Evolutionary conservation across 2,329 filamentous ascomycete species (phyloP), one percentile per base, ranked within the genome.

Genomic region (Colletotrichum caudatum): DNA sequence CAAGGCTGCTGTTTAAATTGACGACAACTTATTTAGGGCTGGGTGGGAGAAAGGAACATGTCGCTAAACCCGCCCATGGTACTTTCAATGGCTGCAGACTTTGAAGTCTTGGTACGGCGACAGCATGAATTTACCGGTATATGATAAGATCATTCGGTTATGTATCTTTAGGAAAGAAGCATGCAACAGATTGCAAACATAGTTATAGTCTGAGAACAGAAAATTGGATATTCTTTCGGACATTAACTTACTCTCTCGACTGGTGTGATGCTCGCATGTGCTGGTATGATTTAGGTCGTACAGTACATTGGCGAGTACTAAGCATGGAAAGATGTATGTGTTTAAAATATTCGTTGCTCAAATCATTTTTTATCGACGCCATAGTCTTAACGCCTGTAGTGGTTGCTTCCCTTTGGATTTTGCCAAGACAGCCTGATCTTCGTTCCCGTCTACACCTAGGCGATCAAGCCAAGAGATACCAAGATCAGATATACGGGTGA

Each of bases 1-100:
- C 46, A 62, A 58, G 23, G 20, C 51, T 20, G 51, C 66, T 12
- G 41, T 16, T 20, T 46, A 66, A 23, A 70, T 61, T 6, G 61
- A 39, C 6, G 48, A 35, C 12, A 64, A 53, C 14, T 29, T 44
- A 9, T 5, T 7, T 4, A 51, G 23, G 48, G 48, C 3, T 26
- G 23, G 12, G 3, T 26, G 14, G 11, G n/a, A 26, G 3, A 7
- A 8, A 5, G 44, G 8, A 39, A 50, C 18, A 26, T 39, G 64
- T 37, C 18, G 66, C 26, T 58, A 48, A 29, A 4, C 3, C 29
- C 5, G 29, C 29, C 29, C 29, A 29, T 29, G 29, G 29, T 29
- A 29, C 3, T 4, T 29, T 29, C n/a, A n/a, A n/a, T n/a, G 29
- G 29, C 29, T 29, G 29, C 3, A 29, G 29, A 29, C 29, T 29